Evolutionary conservation across 1,139 yeast genomes (phyloP).

Genomic region (Trichomonascaceae sp.): DNA sequence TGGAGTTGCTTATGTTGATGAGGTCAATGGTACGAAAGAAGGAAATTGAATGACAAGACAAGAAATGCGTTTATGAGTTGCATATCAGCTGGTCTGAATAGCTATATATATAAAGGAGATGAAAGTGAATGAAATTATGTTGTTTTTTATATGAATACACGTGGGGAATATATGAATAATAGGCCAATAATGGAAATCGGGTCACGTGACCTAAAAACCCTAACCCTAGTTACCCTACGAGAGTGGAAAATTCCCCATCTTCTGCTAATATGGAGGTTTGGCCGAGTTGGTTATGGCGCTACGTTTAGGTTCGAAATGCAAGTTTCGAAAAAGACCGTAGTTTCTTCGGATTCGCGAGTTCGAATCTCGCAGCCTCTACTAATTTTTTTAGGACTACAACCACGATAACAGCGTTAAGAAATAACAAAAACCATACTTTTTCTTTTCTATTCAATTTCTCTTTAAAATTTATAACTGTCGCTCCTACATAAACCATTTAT

Average conservation of each 20-base stretch:
- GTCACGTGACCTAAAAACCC: not conserved
- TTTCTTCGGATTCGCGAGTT: conserved; percentile 11
- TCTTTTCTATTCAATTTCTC: not conserved
- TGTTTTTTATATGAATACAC: too few species aligned
- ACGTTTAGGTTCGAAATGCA: conserved; percentile 8
- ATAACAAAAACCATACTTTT: too few species aligned
- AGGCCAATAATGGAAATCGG: not conserved
- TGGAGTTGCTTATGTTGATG: not conserved
- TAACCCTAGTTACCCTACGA: not conserved
- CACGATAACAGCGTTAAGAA: too few species aligned
- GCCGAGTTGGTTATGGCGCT: conserved; percentile 13
- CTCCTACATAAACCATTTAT: not conserved
- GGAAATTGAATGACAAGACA: not conserved
- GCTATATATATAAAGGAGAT: not conserved
- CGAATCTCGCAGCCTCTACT: conserved; percentile 10
- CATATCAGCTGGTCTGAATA: not conserved
- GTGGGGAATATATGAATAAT: too few species aligned
- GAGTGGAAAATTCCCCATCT: not conserved
- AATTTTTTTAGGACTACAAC: not conserved
- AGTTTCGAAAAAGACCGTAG: conserved; percentile 7
- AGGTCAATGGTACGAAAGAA: not conserved
- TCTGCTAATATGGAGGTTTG: conserved; percentile 7
- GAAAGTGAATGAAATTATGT: not conserved
- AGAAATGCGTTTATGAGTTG: not conserved
- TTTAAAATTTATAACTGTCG: not conserved